Evolutionary conservation across 306 rosid genomes (phyloP), one percentile per base, ranked within the genome.

Genomic region (Dryas alaskensis): DNA sequence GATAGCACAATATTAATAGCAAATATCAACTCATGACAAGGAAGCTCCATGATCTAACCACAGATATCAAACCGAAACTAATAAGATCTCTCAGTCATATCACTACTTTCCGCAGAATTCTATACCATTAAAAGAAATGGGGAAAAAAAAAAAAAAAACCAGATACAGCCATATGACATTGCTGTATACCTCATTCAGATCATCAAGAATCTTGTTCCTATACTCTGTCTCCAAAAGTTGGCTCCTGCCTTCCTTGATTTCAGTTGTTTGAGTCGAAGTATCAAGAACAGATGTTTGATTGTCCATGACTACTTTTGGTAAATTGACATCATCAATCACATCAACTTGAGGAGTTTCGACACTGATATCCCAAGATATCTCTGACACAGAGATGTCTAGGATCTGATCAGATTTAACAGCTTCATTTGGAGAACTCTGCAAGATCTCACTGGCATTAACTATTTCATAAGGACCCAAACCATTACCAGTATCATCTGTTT

Each of bases 391-490:
- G 51, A 72, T 43, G 74, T 92, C 89, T 10, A 81, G 73, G 65
- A 61, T 71, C 67, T 51, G 87, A 82, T 79, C 81, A 67, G 86
- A 87, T 63, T 76, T 75, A 12, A 78, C 85, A 65, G 65, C 84
- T 76, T 88, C 89, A 69, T 74, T 75, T 74, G 82, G 54, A 83
- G 85, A 71, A 75, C 72, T 67, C 81, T 77, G 93, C 46, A 79
- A 65, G 73, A 72, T 69, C 60, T 90, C 96, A 72, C 85, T 85
- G 49, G 96, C 93, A 77, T 87, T 89, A 46, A 93, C 89, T 76
- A 93, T 91, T 81, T 93, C 98, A 53, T 89, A 93, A 43, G 97
- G 96, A 80, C 98, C 98, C 86, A 93, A 83, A 69, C 93, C 97
- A 82, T 87, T 89, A 60, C 89, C 87, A 52, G 81, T 63, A 61